Percentiles rank a stretch among this genome's conserved stretches.
Conservation (phyloP, 2,329 filamentous ascomycete species). For the Diaporthe citri region DNA sequence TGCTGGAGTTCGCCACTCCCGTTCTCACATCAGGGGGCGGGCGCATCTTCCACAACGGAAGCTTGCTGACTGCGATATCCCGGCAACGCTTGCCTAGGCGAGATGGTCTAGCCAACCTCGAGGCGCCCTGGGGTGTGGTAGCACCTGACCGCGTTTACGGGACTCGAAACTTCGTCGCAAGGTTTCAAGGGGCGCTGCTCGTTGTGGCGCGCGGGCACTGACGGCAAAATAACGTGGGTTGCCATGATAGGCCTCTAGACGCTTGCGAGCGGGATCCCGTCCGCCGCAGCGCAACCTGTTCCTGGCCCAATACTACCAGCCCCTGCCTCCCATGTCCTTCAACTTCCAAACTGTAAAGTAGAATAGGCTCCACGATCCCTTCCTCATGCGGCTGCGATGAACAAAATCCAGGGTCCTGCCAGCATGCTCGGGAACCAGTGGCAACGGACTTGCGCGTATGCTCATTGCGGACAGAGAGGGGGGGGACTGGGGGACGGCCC, state of each 20-base stretch:
- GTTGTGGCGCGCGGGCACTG: background rate
- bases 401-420: constrained; percentile 13
- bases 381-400: background rate
- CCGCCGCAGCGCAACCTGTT: background rate
- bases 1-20: constrained; percentile 14
- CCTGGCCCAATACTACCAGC: constrained; percentile 5
- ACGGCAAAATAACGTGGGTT: constrained; percentile 19
- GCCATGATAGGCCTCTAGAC: constrained; percentile 4
- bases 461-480: background rate
- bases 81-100: background rate
- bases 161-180: background rate
- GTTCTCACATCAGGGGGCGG: constrained; percentile 19
- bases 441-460: constrained; percentile 15
- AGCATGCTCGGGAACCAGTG: constrained; percentile 10
- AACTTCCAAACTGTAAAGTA: constrained; percentile 15
- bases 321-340: background rate
- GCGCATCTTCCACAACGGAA: background rate
- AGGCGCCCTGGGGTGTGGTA: background rate
- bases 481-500: no score
- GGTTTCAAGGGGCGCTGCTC: constrained; percentile 11
- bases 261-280: background rate
- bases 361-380: constrained; percentile 15
- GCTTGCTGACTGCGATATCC: constrained; percentile 26
- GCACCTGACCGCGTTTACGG: constrained; percentile 14
- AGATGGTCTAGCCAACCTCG: background rate